These are phyloP conservation scores for Cyclocybe cylindracea DNA, from an alignment of 768 basidiomycete genomes.

Conservation along the genomic window DNA sequence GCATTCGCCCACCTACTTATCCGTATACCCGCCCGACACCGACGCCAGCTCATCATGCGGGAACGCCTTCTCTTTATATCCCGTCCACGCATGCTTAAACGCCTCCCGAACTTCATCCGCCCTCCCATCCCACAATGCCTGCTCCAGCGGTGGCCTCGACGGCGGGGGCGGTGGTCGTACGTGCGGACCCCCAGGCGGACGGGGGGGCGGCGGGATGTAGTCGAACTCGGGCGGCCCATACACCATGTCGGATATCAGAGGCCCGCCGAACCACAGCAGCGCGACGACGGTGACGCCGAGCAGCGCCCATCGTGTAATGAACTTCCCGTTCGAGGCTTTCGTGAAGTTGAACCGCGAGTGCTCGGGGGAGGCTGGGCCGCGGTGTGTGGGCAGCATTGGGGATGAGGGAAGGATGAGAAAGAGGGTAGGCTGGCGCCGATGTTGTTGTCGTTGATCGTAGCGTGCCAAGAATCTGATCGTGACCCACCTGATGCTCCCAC, in stretches of 20 bases:
- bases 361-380: constrained; percentile 8
- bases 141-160: not conserved
- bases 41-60: constrained; percentile 56
- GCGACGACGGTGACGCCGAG: constrained; percentile 5
- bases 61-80: constrained; percentile 50
- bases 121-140: constrained; percentile 35
- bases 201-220: constrained; percentile 1
- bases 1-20: constrained; percentile 44
- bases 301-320: constrained; percentile 17
- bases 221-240: constrained; percentile 6
- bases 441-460: no score
- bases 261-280: constrained; percentile 12
- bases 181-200: constrained; percentile 3
- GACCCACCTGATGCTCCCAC: no score
- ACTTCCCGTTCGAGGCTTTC: constrained; percentile 9
- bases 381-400: constrained; percentile 17
- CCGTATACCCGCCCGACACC: constrained; percentile 38
- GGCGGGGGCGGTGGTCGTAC: constrained; percentile 2
- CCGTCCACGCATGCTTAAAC: constrained; percentile 57
- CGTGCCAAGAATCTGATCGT: no score
- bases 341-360: constrained; percentile 2
- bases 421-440: no score
- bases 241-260: not conserved
- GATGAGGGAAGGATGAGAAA: not conserved
- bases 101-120: constrained; percentile 51